Percentiles rank a stretch among this genome's conserved stretches.
These are phyloP conservation scores for Phialemonium atrogriseum DNA, from an alignment of 2,329 filamentous ascomycete genomes.

Conservation along the genomic window DNA sequence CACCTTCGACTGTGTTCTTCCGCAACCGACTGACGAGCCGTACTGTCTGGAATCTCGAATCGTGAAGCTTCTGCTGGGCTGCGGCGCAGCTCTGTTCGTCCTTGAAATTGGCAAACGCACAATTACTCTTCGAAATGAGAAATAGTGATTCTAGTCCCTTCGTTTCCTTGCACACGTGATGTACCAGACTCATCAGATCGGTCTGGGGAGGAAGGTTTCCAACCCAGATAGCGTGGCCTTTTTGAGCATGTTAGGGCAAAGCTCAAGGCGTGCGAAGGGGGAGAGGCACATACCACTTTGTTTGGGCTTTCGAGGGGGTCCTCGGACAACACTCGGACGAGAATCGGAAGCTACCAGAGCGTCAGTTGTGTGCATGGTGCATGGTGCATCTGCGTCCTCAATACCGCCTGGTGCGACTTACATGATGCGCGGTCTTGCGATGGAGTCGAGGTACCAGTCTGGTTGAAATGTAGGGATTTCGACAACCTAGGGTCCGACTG, in stretches of 20 bases:
- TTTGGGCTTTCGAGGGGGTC: slow-evolving; percentile 47
- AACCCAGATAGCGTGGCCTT: slow-evolving; percentile 89
- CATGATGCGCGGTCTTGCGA: slow-evolving; percentile 8
- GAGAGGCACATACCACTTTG: slow-evolving; percentile 47
- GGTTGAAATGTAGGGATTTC: slow-evolving; percentile 9
- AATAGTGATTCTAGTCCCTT: slow-evolving; percentile 81
- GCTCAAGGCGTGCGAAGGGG: slow-evolving; percentile 6
- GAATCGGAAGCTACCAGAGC: slow-evolving; percentile 13
- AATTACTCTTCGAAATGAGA: slow-evolving; percentile 93
- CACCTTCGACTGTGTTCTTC: slow-evolving; percentile 40
- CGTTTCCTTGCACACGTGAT: slow-evolving; percentile 78
- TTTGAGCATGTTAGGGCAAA: slow-evolving; percentile 8
- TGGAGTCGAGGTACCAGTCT: slow-evolving; percentile 5
- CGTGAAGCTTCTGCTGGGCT: slow-evolving; percentile 79
- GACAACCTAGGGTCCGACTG: slow-evolving; percentile 17
- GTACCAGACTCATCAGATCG: slow-evolving; percentile 74
- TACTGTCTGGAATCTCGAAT: slow-evolving; percentile 81
- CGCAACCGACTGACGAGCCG: slow-evolving; percentile 78
- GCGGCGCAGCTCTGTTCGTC: slow-evolving; percentile 66
- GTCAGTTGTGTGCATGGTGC: too few species aligned
- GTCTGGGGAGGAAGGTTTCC: slow-evolving; percentile 85
- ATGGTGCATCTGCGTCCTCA: too few species aligned
- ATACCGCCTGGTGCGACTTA: slow-evolving; percentile 4
- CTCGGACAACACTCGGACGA: slow-evolving; percentile 37
- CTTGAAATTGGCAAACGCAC: slow-evolving; percentile 92